These are phyloP conservation scores for Priceomyces haplophilus DNA, from an alignment of 805 yeast species.

Conservation along the genomic window DNA sequence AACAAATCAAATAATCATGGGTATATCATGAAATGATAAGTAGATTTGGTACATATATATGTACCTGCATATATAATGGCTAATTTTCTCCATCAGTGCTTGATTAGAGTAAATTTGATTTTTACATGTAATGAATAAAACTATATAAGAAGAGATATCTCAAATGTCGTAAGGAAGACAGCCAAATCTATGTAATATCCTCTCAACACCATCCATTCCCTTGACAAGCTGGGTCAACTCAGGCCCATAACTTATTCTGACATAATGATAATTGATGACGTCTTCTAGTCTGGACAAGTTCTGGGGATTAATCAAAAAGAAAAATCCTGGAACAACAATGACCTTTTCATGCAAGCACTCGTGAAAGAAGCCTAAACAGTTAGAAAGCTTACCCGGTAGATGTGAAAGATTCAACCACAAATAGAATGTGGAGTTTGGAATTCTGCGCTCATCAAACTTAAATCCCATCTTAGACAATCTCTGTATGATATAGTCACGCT, in stretches of 20 bases:
- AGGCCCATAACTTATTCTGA: constrained; percentile 60
- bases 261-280: constrained; percentile 57
- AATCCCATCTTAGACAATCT: constrained; percentile 55
- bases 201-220: constrained; percentile 62
- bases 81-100: too few relatives aligned
- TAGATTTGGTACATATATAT: too few relatives aligned
- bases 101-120: too few relatives aligned
- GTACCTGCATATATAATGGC: too few relatives aligned
- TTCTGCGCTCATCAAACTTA: constrained; percentile 38
- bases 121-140: too few relatives aligned
- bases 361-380: constrained; percentile 61
- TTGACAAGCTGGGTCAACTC: constrained; percentile 46
- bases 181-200: constrained; percentile 41
- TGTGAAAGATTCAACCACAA: constrained; percentile 56
- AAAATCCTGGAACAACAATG: constrained; percentile 61
- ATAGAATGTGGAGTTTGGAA: constrained; percentile 58
- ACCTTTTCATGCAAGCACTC: constrained; percentile 59
- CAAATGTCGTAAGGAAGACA: constrained; percentile 34
- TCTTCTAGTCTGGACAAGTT: constrained; percentile 47
- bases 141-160: neutral
- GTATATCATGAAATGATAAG: too few relatives aligned
- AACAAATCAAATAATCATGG: too few relatives aligned
- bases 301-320: constrained; percentile 57
- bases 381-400: constrained; percentile 53
- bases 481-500: constrained; percentile 52